Percentiles rank a stretch among this genome's conserved stretches.
These are phyloP conservation scores for Ottelia alismoides DNA, from an alignment of 106 monocot species.

Conservation along the genomic window DNA sequence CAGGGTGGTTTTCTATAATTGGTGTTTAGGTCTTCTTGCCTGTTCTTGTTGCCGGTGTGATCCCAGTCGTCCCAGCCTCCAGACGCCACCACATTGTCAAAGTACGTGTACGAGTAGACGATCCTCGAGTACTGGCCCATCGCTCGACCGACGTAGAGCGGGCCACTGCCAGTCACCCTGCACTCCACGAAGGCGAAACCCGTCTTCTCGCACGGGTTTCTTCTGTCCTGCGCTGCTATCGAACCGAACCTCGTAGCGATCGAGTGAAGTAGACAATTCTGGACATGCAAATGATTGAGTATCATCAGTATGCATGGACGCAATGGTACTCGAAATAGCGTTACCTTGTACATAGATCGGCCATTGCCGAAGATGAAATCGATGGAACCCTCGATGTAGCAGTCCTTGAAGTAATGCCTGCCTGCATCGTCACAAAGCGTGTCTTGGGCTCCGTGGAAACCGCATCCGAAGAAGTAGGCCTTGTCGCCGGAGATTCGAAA, in stretches of 20 bases:
- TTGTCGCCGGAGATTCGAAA: slow-evolving; percentile 58
- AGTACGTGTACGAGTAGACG: slow-evolving; percentile 18
- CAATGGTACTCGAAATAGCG: too few species aligned
- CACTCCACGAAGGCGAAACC: slow-evolving; percentile 34
- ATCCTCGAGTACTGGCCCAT: slow-evolving; percentile 26
- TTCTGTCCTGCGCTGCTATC: slow-evolving; percentile 20
- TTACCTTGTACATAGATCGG: too few species aligned
- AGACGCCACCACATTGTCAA: slow-evolving; percentile 13
- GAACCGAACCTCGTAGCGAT: too few species aligned
- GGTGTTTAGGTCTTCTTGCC: too few species aligned
- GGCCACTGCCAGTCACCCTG: slow-evolving; percentile 6
- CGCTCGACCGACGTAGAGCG: slow-evolving; percentile 22
- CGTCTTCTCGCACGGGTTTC: background rate
- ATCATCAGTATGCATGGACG: too few species aligned
- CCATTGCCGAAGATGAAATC: slow-evolving; percentile 95
- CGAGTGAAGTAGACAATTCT: too few species aligned
- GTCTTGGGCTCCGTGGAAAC: slow-evolving; percentile 85
- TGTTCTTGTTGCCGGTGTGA: background rate
- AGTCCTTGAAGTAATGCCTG: slow-evolving; percentile 86
- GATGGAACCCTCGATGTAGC: slow-evolving; percentile 82
- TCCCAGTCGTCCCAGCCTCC: slow-evolving; percentile 28
- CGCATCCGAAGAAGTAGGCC: slow-evolving; percentile 88
- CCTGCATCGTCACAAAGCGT: slow-evolving; percentile 84
- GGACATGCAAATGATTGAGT: too few species aligned
- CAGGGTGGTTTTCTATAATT: too few species aligned